Base-by-base conservation (phyloP, 768 basidiomycete genomes). In the Sutorius australiensis region DNA sequence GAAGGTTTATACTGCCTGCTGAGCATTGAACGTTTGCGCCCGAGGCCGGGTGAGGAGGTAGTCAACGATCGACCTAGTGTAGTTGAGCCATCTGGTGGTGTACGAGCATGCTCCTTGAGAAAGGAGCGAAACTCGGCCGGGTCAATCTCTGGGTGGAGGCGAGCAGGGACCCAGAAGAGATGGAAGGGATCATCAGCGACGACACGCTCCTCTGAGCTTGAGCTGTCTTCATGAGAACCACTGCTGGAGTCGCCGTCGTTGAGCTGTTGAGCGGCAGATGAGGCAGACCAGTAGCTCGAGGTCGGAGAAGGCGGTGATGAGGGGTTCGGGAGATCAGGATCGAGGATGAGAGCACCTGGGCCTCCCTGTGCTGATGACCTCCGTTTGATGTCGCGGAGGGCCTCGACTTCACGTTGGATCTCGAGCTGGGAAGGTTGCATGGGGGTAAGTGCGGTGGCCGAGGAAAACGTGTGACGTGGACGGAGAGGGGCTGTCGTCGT, bases 141-240 rank as follows among this genome's bases (percentile, higher is more conserved):
- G 0, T 95, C 95, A 64, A 99, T 90, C 75, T 99, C 97, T 30
- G 97, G 97, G 68, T 98, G 97, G 33, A 98, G 77, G 53, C 87
- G 83, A 14, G 97, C 97, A 48, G 97, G 97, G 28, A 99, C 93
- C 97, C 97, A 99, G 78, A 98, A 98, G 58, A 98, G 82, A 70
- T 92, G 89, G 63, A 86, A 85, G 3, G 90, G 87, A 73, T 95
- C 91, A 61, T 90, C 85, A 36, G 79, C n/a, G n/a, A 39, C 11
- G 8, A 38, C 50, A 46, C 61, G 68, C 24, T 69, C 70, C 47
- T 72, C 70, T 14, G 70, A 71, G 62, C 65, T 71, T 59, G 70
- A 66, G 61, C 64, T 67, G 51, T 70, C 74, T 58, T 74, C 72
- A 54, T 73, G 71, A 45, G 74, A 73, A 58, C 71, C 69, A 42